Conservation (phyloP, 2,329 filamentous ascomycete species). For the Talaromyces sp. region DNA sequence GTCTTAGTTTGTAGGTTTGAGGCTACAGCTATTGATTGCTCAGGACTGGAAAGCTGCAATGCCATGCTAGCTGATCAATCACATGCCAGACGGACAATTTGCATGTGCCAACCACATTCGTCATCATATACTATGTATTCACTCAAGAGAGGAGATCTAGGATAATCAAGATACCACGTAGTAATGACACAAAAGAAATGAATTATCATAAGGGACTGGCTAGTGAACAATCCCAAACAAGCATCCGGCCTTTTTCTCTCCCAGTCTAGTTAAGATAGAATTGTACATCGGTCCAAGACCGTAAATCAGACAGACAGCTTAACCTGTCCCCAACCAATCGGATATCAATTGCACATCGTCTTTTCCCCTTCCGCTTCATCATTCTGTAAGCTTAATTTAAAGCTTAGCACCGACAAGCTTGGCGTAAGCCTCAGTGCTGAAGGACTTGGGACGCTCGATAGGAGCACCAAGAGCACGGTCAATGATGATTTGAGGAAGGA, state of each 20-base stretch:
- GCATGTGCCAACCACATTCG: not conserved
- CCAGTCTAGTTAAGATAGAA: constrained; percentile 16
- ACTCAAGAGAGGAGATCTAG: not conserved
- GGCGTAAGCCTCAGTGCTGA: constrained; percentile 94
- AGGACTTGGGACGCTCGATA: constrained; percentile 98
- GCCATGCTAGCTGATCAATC: not conserved
- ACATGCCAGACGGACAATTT: constrained; percentile 2
- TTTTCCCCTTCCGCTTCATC: not conserved
- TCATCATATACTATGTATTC: not conserved
- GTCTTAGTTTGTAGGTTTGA: not conserved
- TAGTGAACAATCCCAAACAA: constrained; percentile 6
- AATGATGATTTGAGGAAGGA: constrained; percentile 98
- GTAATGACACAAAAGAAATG: constrained; percentile 3
- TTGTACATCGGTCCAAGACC: constrained; percentile 16
- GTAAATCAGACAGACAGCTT: constrained; percentile 24
- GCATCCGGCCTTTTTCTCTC: not conserved
- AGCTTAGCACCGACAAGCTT: constrained; percentile 88
- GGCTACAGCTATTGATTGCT: not conserved
- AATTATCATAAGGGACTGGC: constrained; percentile 1
- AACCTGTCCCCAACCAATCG: constrained; percentile 6
- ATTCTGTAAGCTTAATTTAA: constrained; percentile 53
- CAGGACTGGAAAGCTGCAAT: no score
- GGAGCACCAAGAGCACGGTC: constrained; percentile 95
- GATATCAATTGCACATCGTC: not conserved
- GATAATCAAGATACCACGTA: not conserved